Evolutionary conservation across 2,329 filamentous ascomycete genomes (phyloP).

Genomic region (Penicillium aurantiogriseum): DNA sequence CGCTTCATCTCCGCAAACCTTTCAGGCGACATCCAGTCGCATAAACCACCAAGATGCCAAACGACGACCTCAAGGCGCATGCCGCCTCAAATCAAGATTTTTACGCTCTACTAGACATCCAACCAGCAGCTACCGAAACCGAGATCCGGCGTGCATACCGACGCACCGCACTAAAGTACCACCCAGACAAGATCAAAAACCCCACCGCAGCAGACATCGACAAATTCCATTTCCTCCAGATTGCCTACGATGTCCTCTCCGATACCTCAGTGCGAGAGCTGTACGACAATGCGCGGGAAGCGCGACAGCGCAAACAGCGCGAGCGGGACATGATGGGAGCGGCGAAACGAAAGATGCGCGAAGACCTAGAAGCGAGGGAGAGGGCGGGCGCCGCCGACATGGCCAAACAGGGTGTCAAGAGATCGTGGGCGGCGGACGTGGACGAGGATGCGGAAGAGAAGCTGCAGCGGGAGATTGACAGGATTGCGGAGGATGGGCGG

Average conservation of each 20-base stretch:
- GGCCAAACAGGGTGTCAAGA: conserved; percentile 55
- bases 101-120: conserved; percentile 71
- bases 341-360: conserved; percentile 72
- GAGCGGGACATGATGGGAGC: conserved; percentile 73
- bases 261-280: conserved; percentile 67
- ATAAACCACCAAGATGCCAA: conserved; percentile 39
- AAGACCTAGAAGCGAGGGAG: conserved; percentile 81
- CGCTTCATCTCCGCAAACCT: conserved; percentile 22
- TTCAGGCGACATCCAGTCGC: conserved; percentile 51
- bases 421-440: conserved; percentile 48
- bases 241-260: conserved; percentile 79
- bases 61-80: conserved; percentile 54
- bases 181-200: conserved; percentile 84
- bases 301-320: conserved; percentile 65
- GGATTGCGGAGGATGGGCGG: conserved; percentile 54
- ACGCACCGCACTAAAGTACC: conserved; percentile 81
- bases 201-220: conserved; percentile 66
- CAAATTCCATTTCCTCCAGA: conserved; percentile 81
- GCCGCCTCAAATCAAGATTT: conserved; percentile 67
- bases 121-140: conserved; percentile 62
- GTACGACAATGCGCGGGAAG: conserved; percentile 75
- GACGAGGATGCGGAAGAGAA: conserved; percentile 49
- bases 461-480: conserved; percentile 53
- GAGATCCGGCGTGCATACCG: conserved; percentile 83
- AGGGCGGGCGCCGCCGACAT: conserved; percentile 46